A percentile compares a stretch with the other conserved stretches of the same genome.
Evolutionary conservation across 768 basidiomycete species (phyloP).

Genomic region (Leccinum rimulosum): DNA sequence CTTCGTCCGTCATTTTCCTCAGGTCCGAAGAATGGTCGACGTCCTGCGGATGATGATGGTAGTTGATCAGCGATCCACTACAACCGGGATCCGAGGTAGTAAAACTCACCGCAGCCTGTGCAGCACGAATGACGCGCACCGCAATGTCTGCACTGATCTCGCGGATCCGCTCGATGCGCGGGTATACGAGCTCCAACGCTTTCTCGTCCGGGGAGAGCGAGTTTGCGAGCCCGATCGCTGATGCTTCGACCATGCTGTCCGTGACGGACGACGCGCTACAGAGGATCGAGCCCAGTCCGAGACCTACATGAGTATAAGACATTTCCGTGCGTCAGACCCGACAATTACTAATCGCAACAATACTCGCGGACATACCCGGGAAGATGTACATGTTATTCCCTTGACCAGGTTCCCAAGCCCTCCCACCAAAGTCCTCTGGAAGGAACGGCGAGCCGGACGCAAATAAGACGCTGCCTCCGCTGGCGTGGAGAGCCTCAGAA

Average conservation of each 20-base stretch:
- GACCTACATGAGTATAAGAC: constrained; percentile 11
- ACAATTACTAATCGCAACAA: background rate
- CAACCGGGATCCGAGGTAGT: background rate
- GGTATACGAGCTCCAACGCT: constrained; percentile 70
- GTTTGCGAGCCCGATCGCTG: constrained; percentile 75
- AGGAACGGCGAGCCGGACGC: constrained; percentile 89
- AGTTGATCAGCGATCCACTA: background rate
- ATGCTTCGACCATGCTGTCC: constrained; percentile 86
- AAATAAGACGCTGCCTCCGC: constrained; percentile 76
- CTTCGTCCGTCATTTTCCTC: constrained; percentile 52
- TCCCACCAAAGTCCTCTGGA: constrained; percentile 52
- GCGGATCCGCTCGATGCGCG: constrained; percentile 77
- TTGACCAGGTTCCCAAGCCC: constrained; percentile 72
- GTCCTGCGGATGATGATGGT: constrained; percentile 33
- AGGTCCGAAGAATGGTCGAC: constrained; percentile 56
- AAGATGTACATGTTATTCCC: constrained; percentile 95
- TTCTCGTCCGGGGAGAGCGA: constrained; percentile 72
- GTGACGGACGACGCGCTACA: constrained; percentile 67
- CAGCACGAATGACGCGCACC: constrained; percentile 69
- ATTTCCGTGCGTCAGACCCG: constrained; percentile 2
- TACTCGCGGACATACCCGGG: constrained; percentile 42
- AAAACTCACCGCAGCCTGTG: constrained; percentile 66
- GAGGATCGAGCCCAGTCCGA: constrained; percentile 76
- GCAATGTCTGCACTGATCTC: constrained; percentile 82
- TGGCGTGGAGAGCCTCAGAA: constrained; percentile 67